Percentiles rank a stretch among this genome's conserved stretches.
phyloP scores from a whole-genome alignment of 176 grass and related monocot species.

The Triticum timopheevii region DNA sequence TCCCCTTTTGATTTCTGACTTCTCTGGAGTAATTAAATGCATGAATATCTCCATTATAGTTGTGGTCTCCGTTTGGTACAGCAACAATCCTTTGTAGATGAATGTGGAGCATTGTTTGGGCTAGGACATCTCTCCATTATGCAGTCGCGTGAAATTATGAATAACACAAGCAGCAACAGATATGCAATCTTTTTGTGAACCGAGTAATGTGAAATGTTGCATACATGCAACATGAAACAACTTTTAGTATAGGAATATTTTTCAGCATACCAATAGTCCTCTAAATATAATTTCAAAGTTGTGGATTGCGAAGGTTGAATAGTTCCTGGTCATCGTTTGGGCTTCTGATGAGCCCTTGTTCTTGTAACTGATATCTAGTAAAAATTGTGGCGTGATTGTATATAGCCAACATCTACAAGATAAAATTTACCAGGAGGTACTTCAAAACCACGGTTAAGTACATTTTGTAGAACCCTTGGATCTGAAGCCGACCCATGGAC shows the following conservation, averaged over 20 bases:
- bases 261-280: background rate
- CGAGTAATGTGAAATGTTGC: background rate
- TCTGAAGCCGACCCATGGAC: background rate
- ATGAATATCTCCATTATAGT: background rate
- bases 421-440: background rate
- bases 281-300: background rate
- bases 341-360: background rate
- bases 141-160: background rate
- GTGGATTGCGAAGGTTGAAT: background rate
- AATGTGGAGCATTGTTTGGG: background rate
- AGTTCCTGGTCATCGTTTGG: background rate
- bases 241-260: background rate
- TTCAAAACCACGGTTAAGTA: background rate
- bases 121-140: background rate
- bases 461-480: background rate
- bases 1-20: background rate
- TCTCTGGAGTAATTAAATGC: background rate
- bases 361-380: background rate
- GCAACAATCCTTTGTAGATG: background rate
- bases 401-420: background rate
- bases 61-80: background rate
- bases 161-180: background rate
- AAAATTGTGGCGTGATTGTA: background rate
- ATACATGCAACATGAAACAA: background rate
- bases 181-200: background rate